Base-by-base conservation (phyloP, 1,284 basidiomycete species). In the Moniliophthora roreri region DNA sequence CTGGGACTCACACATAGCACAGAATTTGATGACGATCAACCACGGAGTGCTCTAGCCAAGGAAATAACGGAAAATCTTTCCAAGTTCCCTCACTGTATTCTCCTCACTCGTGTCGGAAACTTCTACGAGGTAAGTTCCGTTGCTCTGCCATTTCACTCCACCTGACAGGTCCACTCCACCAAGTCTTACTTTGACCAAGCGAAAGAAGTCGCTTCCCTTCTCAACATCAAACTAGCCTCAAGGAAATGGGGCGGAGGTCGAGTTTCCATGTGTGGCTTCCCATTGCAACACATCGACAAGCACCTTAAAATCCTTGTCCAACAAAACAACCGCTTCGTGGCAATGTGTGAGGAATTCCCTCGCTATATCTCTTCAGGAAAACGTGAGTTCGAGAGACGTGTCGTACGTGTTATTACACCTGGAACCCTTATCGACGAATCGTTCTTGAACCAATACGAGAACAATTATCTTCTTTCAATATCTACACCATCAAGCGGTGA, bases 151-250 rank as follows among this genome's bases (percentile, higher is more conserved):
- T n/a, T 11, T 26, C 18, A 40, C 42, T 1, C 20, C 1, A 38
- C 13, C 28, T 20, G 23, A 24, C 50, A 24, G 38, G 20, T 37
- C 20, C 24, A 15, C 40, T 47, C 48, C 37, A 18, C 18, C 11
- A 11, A 96, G 93, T 95, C 94, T 0, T 97, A 98, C 68, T 97
- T 95, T 64, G 87, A 92, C 41, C 95, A 95, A 75, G 94, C 95
- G 2, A 72, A 76, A 18, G 84, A 90, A 55, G 84, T 98, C 9
- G 79, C 93, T 2, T 75, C 76, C 16, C 71, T 95, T 4, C 79
- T 97, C 13, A 85, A 82, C 60, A 93, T 95, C 68, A 93, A 93
- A 60, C 72, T 94, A 13, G 85, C 91, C 1, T 79, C 81, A 45
- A 81, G 87, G 52, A 78, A 80, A 59, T 93, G 88, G 86, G 82